Base-by-base conservation (phyloP, 768 basidiomycete genomes). In the Epithele typhae region DNA sequence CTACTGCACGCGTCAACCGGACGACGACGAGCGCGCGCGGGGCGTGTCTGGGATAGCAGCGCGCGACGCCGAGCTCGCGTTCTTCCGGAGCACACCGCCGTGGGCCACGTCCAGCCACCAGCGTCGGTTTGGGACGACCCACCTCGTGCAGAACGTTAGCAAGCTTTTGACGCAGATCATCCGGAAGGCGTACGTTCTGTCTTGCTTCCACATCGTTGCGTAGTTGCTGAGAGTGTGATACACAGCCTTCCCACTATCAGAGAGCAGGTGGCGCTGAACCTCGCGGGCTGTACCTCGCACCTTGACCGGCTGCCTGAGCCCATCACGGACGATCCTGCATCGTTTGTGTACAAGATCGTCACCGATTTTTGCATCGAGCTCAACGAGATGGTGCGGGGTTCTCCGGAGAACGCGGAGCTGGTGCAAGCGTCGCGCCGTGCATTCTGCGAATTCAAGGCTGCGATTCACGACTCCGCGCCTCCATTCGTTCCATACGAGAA, bases 1-100 rank as follows among this genome's bases (percentile, higher is more conserved):
- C 51, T 85, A 78, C 45, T 82, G 80, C 21, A 79, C 83, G 22
- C 79, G 81, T 34, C 78, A 83, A 12, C 81, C 82, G 0, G 75
- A 82, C 43, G 84, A 84, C 52, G 67, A 60, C 2, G 73, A 82
- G 45, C 76, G 84, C 1, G 46, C 55, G n/a, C 55, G 60, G 25
- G 59, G 61, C 1, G 59, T 76, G 8, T 62, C 71, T 1, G 64
- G 66, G n/a, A 39, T 56, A 0, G 73, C 69, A 19, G 64, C 71
- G 4, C 70, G 76, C 37, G 50, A 45, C 17, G 59, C 63, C 0
- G 75, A 75, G 4, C 46, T 57, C 0, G 48, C 67, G 0, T 85
- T 75, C 53, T 86, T 87, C 56, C 53, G 64, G 15, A 58, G 45
- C 0, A 77, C 66, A 0, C 9, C 58, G 0, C 83, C 82, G 0